Evolutionary conservation across 306 rosid genomes (phyloP), one percentile per base, ranked within the genome.

Genomic region (Sophora flavescens): DNA sequence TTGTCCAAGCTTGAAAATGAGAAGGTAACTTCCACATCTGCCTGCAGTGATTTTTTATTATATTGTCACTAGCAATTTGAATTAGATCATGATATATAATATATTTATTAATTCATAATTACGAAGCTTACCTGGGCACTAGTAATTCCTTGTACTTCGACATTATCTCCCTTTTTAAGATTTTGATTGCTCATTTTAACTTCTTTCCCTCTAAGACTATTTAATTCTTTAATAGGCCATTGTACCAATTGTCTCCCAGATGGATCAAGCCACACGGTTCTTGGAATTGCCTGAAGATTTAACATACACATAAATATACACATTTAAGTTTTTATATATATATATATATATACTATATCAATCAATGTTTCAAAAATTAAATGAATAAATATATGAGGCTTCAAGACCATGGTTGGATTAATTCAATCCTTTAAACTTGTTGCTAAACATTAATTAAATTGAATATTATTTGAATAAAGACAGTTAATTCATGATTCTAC

Each of bases 11-110:
- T 92, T 44, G 84, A 38, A 61, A 92, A 80, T 58, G 93, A 78
- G 81, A 95, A 95, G 1, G 82, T 80, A 3, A 82, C 96, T 56
- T 90, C 98, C 15, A 95, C 97, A 65, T 95, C 98, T 15, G 92
- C 98, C 97, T 91, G 81, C 13, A 54, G 1, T 39, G 35, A 26
- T 8, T 54, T 9, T 9, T 59, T 2, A 56, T 9, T 2, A 30
- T 32, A 68, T 7, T 2, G 28, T 74, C 33, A 50, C 0, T 17
- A 44, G 54, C 36, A 41, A 6, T 22, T 65, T 11, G 5, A 41
- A 39, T 9, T 14, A 22, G 17, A 10, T 11, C 11, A 35, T 39
- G 22, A 33, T 54, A 4, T 8, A 35, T 16, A 1, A 17, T 53
- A 16, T 17, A 47, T 5, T 36, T 3, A 13, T 15, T 35, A 65